Evolutionary conservation across 2,329 filamentous ascomycete species (phyloP), one percentile per base, ranked within the genome.

Genomic region (Cytospora paraplurivora): DNA sequence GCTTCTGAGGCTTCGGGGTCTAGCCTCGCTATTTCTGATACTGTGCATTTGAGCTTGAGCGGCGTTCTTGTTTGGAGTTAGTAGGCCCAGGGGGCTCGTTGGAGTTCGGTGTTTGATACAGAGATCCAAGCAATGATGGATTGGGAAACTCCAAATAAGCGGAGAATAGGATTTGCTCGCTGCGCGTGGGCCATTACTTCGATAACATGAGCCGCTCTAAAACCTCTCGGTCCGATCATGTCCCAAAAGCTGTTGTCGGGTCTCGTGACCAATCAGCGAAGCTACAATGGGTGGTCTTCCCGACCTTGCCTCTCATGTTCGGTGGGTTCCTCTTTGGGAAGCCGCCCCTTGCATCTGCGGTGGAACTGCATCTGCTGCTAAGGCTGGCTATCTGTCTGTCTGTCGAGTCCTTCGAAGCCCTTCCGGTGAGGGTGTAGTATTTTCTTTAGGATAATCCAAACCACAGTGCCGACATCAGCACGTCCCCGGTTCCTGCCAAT

Each of bases 1-100:
- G 74, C 54, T 64, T 66, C 61, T 62, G 61, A 57, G 49, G 5
- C 15, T 59, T 38, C 33, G 52, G 37, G 33, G 33, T 15, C 53
- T 17, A 38, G 51, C n/a, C 51, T 32, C 34, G 17, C 17, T 54
- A 7, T 53, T 52, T 52, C 37, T 44, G 32, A 35, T 32, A 19
- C 13, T 58, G 33, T 49, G 44, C 44, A 47, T 52, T 47, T 59
- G 55, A 41, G 41, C 59, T 56, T 56, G 35, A 50, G 38, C 38
- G 61, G 54, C 47, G 61, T 62, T 47, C 34, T 15, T 35, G 6
- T 15, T 32, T 49, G 54, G 55, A 38, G 49, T 56, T 41, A 27
- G 8, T 47, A 47, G 44, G 44, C 44, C 19, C 11, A 47, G 12
- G 44, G 17, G 21, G 33, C 51, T 49, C 21, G 44, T 38, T n/a